These are phyloP conservation scores for Ogataea polymorpha DNA, from an alignment of 805 yeast species.

Conservation along the genomic window DNA sequence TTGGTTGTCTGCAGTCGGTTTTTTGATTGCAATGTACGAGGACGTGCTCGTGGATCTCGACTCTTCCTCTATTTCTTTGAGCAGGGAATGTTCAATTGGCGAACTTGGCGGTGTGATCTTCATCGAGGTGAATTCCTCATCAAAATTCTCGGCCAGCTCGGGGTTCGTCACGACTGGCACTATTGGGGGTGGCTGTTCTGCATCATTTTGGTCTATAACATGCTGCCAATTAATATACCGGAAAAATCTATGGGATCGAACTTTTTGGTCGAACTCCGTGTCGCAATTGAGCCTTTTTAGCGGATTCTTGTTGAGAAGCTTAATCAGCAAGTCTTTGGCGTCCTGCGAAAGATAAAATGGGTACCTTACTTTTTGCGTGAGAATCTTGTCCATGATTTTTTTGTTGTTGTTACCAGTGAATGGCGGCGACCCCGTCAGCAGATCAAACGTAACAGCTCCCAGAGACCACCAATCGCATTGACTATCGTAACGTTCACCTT, in stretches of 20 bases:
- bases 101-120: constrained; percentile 42
- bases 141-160: constrained; percentile 80
- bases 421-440: constrained; percentile 85
- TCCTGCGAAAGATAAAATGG: constrained; percentile 79
- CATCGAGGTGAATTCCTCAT: constrained; percentile 73
- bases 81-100: constrained; percentile 28
- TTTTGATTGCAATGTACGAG: constrained; percentile 32
- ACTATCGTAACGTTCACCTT: constrained; percentile 73
- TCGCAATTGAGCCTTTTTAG: constrained; percentile 59
- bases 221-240: constrained; percentile 70
- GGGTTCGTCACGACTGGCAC: constrained; percentile 82
- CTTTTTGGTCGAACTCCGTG: constrained; percentile 44
- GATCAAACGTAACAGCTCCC: constrained; percentile 77
- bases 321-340: constrained; percentile 69
- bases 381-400: constrained; percentile 70
- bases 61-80: constrained; percentile 28
- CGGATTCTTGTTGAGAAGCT: constrained; percentile 68
- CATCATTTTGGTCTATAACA: constrained; percentile 46
- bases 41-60: constrained; percentile 32
- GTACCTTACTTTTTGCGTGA: constrained; percentile 58
- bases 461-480: constrained; percentile 91
- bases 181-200: constrained; percentile 74
- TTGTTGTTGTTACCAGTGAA: constrained; percentile 81
- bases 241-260: constrained; percentile 70
- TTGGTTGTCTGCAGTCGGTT: constrained; percentile 24